A percentile compares a stretch with the other conserved stretches of the same genome.
phyloP scores from a whole-genome alignment of 805 yeast genomes.

The Nakazawaea wyomingensis region DNA sequence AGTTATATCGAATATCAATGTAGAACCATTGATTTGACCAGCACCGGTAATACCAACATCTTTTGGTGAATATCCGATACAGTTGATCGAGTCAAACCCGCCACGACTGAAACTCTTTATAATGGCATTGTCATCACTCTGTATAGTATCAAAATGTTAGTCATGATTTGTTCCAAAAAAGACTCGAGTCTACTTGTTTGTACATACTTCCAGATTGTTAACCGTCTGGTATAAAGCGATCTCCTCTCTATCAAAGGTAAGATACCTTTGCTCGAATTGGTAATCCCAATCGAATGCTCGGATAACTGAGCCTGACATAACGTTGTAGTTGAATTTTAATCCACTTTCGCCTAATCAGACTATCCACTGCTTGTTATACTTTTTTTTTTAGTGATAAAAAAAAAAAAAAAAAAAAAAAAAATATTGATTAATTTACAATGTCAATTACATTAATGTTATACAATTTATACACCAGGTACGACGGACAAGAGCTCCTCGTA shows the following conservation, averaged over 20 bases:
- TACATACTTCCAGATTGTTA: constrained; percentile 23
- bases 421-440: no score
- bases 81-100: constrained; percentile 66
- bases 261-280: constrained; percentile 50
- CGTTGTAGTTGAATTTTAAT: background rate
- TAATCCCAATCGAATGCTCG: constrained; percentile 57
- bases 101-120: constrained; percentile 45
- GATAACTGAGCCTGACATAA: constrained; percentile 56
- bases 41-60: constrained; percentile 60
- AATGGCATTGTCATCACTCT: constrained; percentile 45
- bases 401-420: background rate
- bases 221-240: constrained; percentile 60
- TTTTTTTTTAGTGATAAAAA: background rate
- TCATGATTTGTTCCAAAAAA: background rate
- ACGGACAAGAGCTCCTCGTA: no score
- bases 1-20: constrained; percentile 57
- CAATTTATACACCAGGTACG: no score
- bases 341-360: no score
- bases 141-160: constrained; percentile 7
- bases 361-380: background rate
- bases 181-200: background rate
- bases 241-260: constrained; percentile 78
- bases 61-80: constrained; percentile 55
- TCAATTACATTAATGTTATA: no score
- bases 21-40: constrained; percentile 69